Percentiles rank a stretch among this genome's conserved stretches.
These are phyloP conservation scores for Solanum appendiculatum DNA, from an alignment of 257 asterid species.

Conservation along the genomic window DNA sequence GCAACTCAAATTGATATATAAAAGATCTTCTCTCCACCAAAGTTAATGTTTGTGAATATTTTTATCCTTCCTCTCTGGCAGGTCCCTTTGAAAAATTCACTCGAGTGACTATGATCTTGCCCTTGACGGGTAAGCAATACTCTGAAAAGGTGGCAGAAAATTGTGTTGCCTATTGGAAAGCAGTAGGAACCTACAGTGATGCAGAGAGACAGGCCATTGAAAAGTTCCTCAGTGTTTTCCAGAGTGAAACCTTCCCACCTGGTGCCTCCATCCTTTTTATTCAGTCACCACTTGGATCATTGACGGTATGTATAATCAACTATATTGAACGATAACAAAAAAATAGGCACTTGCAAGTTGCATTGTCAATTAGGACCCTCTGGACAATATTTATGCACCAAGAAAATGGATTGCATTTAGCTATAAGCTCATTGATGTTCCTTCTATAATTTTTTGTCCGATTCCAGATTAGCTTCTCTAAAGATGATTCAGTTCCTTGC, in stretches of 20 bases:
- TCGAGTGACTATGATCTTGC: slow-evolving; percentile 62
- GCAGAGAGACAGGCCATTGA: slow-evolving; percentile 56
- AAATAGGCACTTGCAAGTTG: neutral
- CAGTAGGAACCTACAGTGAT: slow-evolving; percentile 41
- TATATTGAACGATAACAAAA: neutral
- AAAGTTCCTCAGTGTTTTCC: slow-evolving; percentile 43
- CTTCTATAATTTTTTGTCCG: neutral
- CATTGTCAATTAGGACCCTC: neutral
- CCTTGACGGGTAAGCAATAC: slow-evolving; percentile 79
- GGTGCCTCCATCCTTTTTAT: slow-evolving; percentile 83
- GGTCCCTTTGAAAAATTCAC: slow-evolving; percentile 80
- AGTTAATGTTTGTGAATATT: neutral
- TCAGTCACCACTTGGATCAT: slow-evolving; percentile 61
- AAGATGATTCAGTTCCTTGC: slow-evolving; percentile 43
- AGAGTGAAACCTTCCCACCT: slow-evolving; percentile 50
- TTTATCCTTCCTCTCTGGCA: neutral
- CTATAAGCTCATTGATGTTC: neutral
- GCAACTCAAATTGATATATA: too few relatives aligned
- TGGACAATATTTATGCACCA: neutral
- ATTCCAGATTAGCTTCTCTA: slow-evolving; percentile 63
- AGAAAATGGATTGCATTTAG: neutral
- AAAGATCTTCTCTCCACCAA: neutral
- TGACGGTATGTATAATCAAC: slow-evolving; percentile 32
- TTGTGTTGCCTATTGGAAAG: slow-evolving; percentile 68
- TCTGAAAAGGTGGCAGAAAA: slow-evolving; percentile 84